Percentiles rank a stretch among this genome's conserved stretches.
These are phyloP conservation scores for Aspergillus sp. DNA, from an alignment of 2,329 filamentous ascomycete species.

Conservation along the genomic window DNA sequence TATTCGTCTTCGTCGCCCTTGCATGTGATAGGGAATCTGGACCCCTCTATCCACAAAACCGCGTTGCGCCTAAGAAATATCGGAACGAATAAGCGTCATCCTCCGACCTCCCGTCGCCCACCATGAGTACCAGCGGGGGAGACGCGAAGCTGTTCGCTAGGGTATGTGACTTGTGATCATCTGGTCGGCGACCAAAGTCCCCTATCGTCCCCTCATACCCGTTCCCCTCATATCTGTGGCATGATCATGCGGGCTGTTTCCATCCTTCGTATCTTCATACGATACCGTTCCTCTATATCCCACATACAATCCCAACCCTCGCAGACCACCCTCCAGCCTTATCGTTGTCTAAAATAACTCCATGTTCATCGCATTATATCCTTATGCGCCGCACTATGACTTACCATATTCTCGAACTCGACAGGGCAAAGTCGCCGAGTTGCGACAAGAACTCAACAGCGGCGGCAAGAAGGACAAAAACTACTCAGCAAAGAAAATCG, in stretches of 20 bases:
- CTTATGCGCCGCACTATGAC: slow-evolving; percentile 27
- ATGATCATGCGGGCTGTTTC: slow-evolving; percentile 8
- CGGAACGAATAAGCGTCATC: slow-evolving; percentile 1
- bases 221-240: slow-evolving; percentile 9
- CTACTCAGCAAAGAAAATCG: slow-evolving; percentile 90
- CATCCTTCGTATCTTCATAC: slow-evolving; percentile 1
- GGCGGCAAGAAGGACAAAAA: slow-evolving; percentile 99
- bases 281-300: not conserved
- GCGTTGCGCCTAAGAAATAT: not conserved
- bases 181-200: slow-evolving; percentile 13
- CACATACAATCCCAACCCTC: not conserved
- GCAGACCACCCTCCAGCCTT: not conserved
- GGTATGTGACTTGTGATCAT: slow-evolving; percentile 58
- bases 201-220: slow-evolving; percentile 7
- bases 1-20: slow-evolving; percentile 4
- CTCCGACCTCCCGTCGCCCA: slow-evolving; percentile 19
- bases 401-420: slow-evolving; percentile 34
- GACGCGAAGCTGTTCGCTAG: slow-evolving; percentile 99
- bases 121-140: slow-evolving; percentile 70
- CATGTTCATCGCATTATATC: slow-evolving; percentile 31
- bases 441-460: slow-evolving; percentile 89
- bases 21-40: not conserved
- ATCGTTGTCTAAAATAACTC: not conserved
- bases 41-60: not conserved
- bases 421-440: slow-evolving; percentile 98